These are phyloP conservation scores for Hortiboletus rubellus DNA, from an alignment of 1,284 basidiomycete species.

Conservation along the genomic window DNA sequence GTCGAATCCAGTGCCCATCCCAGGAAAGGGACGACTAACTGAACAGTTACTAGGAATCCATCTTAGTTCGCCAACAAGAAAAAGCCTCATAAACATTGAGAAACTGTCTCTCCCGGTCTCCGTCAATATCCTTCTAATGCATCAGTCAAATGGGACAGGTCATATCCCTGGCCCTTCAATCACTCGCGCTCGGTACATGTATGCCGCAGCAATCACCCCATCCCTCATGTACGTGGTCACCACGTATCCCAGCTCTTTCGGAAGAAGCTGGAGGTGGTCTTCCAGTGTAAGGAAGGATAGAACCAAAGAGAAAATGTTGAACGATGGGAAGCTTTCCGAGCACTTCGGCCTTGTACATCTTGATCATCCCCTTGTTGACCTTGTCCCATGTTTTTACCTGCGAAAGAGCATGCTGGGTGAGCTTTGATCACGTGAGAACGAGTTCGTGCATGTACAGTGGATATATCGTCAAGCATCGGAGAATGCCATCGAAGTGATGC, in stretches of 20 bases:
- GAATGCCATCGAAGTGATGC: constrained; percentile 97
- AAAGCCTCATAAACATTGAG: too few species aligned
- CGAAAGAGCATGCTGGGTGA: neutral
- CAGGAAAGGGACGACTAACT: too few species aligned
- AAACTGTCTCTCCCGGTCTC: neutral
- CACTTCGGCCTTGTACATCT: constrained; percentile 97
- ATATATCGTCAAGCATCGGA: constrained; percentile 98
- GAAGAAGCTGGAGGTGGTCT: constrained; percentile 45
- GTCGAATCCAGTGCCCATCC: too few species aligned
- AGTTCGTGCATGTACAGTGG: constrained; percentile 57
- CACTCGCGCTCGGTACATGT: constrained; percentile 60
- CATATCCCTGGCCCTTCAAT: constrained; percentile 64
- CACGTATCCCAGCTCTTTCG: constrained; percentile 42
- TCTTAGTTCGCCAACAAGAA: too few species aligned
- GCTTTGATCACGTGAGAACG: neutral
- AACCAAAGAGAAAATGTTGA: constrained; percentile 96
- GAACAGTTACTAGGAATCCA: too few species aligned
- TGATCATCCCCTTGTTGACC: constrained; percentile 96
- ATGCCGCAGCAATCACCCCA: constrained; percentile 98
- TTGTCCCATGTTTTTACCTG: constrained; percentile 96
- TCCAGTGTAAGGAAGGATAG: constrained; percentile 73
- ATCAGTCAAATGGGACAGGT: constrained; percentile 81
- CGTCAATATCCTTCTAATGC: neutral
- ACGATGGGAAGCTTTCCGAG: constrained; percentile 94
- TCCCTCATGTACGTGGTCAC: constrained; percentile 54